Base-by-base conservation (phyloP, 306 rosid species). In the Begonia loranthoides region DNA sequence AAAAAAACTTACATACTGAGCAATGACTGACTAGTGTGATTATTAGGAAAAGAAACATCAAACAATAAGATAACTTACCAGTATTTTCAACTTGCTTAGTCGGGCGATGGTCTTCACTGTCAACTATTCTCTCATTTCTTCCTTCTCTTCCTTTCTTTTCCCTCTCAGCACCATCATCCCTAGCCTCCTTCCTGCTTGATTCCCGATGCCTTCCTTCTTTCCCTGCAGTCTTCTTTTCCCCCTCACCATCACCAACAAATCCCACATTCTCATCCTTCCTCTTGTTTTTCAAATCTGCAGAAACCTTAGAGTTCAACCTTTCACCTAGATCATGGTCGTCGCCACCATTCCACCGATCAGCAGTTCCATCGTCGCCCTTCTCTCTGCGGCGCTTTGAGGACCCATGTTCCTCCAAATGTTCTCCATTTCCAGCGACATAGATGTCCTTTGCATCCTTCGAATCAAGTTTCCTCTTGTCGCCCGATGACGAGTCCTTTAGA, bases 271-370 rank as follows among this genome's bases (percentile, higher is more conserved):
- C 99, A 53, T 78, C 95, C 71, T 86, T 76, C 45, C 17, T 21
- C 5, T 41, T 41, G 21, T 13, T 9, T 52, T 48, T 53, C 45
- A 2, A 21, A 41, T 11, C 24, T 43, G 9, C 4, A 10, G 22
- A 21, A 24, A 60, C 3, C 19, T 49, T 33, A n/a, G 47, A 12
- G 47, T 43, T 43, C 47, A 28, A 28, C 36, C 36, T 3, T 28
- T 28, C 36, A 28, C 36, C 36, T 58, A 75, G 71, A 44, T 77
- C 85, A 16, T 77, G 87, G 3, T 83, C 88, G 6, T 88, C 94
- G 6, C 95, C 95, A 7, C 95, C 95, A 61, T 87, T 79, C 99
- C 99, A 87, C 73, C 99, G 68, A 41, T 92, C 99, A 45, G 79
- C 77, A 8, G 74, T 89, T 12, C 81, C 81, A 14, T 79, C 82